Evolutionary conservation across 768 basidiomycete species (phyloP), one percentile per base, ranked within the genome.

Genomic region (Russula compacta): DNA sequence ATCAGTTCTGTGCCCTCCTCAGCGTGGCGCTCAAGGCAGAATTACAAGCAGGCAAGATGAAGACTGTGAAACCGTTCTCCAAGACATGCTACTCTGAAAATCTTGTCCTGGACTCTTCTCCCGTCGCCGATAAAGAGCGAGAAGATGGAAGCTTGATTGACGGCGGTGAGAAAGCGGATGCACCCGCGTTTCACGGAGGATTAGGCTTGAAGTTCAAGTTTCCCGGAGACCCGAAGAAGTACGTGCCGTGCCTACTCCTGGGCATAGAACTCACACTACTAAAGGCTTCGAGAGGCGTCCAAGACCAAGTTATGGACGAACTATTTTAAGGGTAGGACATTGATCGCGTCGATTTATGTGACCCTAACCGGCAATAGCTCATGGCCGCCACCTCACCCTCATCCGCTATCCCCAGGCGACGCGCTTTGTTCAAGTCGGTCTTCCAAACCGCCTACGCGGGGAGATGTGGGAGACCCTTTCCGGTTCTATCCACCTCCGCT

Each of bases 401-500:
- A 77, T 98, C 19, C 89, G 95, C 36, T 99, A 98, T 72, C 95
- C 97, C 0, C 89, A 95, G 72, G 94, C 92, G 69, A 97, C 95
- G 44, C 87, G 97, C n/a, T 82, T 99, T 32, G 87, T 98, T 1
- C 95, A 97, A 74, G 95, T 98, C 56, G 97, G 97, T 50, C 79
- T 99, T 4, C 97, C 97, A 2, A 97, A 95, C 67, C 80, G 93
- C 17, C 79, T 99, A 9, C 83, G 97, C 24, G 97, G 97, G 14
- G 97, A 98, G 72, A 87, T 98, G 77, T 99, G 97, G 97, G 97
- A 99, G 73, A 89, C 92, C 0, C 80, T 98, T 12, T 95, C 94
- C 4, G 97, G 97, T 0, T 95, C 95, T 5, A 77, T 98, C 56
- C 95, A 85, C 73, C 83, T 97, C 17, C 92, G 97, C 12, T 93